Percentiles rank a stretch among this genome's conserved stretches.
phyloP scores from a whole-genome alignment of 2,329 filamentous ascomycete genomes.

The Capronia epimyces region DNA sequence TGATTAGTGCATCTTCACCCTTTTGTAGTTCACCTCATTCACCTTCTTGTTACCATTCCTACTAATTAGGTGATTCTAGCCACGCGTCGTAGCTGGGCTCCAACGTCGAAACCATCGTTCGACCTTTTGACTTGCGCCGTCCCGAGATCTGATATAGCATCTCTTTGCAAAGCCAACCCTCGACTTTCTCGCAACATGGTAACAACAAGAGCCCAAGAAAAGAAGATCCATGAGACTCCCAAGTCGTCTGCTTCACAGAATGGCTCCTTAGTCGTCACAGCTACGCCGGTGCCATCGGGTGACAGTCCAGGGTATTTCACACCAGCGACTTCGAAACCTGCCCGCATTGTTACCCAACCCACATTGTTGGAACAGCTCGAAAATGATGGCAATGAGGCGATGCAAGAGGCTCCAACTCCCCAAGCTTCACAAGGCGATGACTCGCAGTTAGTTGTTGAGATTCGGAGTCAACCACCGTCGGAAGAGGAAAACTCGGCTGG shows the following conservation, averaged over 20 bases:
- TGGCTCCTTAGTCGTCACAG: background rate
- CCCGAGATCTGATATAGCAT: background rate
- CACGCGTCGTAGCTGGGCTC: too few relatives aligned
- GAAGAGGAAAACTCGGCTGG: background rate
- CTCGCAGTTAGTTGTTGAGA: background rate
- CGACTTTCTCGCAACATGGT: conserved; percentile 9
- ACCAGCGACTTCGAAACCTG: background rate
- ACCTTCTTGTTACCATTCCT: too few relatives aligned
- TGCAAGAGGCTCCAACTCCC: too few relatives aligned
- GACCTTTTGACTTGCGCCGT: background rate
- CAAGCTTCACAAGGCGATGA: background rate
- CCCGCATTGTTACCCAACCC: background rate
- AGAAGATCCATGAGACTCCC: conserved; percentile 3
- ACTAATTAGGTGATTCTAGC: too few relatives aligned
- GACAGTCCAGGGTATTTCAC: background rate
- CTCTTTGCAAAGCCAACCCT: background rate
- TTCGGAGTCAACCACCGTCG: background rate
- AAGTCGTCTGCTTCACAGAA: background rate
- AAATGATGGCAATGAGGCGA: too few relatives aligned
- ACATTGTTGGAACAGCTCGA: background rate
- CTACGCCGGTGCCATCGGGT: background rate
- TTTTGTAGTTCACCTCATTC: too few relatives aligned
- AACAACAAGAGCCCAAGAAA: conserved; percentile 16
- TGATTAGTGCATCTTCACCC: too few relatives aligned
- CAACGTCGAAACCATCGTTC: background rate